These are phyloP conservation scores for Hypoxylon sp. DNA, from an alignment of 2,329 filamentous ascomycete genomes.

Conservation along the genomic window DNA sequence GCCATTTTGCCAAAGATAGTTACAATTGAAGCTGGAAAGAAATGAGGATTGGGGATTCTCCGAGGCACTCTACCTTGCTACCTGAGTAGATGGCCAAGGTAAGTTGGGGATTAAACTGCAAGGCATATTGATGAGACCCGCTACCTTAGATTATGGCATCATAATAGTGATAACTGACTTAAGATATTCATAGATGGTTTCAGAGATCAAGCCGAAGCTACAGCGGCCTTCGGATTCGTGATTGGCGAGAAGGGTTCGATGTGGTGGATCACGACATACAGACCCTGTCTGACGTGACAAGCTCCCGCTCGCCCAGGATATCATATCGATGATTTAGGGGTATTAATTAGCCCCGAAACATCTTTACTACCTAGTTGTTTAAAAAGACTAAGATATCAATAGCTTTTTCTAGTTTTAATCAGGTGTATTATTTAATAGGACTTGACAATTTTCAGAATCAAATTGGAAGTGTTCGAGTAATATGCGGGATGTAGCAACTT, in stretches of 20 bases:
- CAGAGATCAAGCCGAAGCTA: conserved; percentile 26
- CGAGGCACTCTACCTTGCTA: not conserved
- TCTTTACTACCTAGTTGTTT: not conserved
- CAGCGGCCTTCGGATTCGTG: conserved; percentile 20
- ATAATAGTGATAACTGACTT: conserved; percentile 39
- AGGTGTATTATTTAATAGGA: not conserved
- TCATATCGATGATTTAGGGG: conserved; percentile 8
- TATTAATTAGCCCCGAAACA: not conserved
- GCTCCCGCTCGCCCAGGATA: not conserved
- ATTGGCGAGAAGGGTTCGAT: conserved; percentile 36
- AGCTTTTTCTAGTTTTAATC: no score
- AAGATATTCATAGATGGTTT: conserved; percentile 25
- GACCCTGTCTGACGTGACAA: conserved; percentile 40
- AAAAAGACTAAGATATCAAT: not conserved
- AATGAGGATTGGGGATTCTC: not conserved
- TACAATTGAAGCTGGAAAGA: not conserved
- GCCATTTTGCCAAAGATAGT: conserved; percentile 11
- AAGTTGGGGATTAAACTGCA: conserved; percentile 13
- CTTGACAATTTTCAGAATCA: not conserved
- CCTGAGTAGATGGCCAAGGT: conserved; percentile 1
- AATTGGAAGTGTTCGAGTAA: not conserved
- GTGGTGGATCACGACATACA: conserved; percentile 45
- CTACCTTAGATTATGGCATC: conserved; percentile 37
- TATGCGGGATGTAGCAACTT: not conserved
- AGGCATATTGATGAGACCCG: conserved; percentile 5